Evolutionary conservation across 352 stramenopile species (phyloP).

Genomic region (Pythium folliculosum): DNA sequence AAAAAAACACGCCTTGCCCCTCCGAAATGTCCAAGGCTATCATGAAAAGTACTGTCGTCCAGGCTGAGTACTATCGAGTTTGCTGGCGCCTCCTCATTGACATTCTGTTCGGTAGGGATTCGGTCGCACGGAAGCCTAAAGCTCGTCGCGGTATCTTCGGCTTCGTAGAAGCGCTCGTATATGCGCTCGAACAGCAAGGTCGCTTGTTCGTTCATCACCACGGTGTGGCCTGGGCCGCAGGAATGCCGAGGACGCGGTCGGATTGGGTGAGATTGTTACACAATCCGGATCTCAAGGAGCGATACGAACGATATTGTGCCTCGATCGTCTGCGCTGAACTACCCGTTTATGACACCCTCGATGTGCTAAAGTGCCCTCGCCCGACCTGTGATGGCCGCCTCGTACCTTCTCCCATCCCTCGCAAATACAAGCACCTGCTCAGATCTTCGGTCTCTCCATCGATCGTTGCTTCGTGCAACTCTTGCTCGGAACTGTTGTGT

Average conservation of each 20-base stretch:
- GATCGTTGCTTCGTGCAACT: too few relatives aligned
- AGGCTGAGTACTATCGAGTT: neutral
- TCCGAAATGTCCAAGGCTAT: neutral
- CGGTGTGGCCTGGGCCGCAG: neutral
- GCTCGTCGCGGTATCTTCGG: neutral
- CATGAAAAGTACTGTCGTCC: neutral
- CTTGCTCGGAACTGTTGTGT: too few relatives aligned
- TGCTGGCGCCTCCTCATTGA: neutral
- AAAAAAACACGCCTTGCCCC: neutral
- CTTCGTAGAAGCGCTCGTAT: neutral
- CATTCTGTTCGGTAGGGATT: neutral
- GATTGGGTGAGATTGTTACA: neutral
- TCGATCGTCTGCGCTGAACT: neutral
- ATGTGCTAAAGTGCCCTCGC: neutral
- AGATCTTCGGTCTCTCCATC: too few relatives aligned
- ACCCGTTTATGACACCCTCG: neutral
- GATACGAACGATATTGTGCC: neutral
- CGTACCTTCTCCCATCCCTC: neutral
- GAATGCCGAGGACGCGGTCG: neutral
- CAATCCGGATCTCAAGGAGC: neutral
- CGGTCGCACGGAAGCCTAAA: neutral
- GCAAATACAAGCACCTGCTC: too few relatives aligned
- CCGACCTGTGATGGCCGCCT: neutral
- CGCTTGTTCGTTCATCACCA: neutral
- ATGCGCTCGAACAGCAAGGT: neutral